A percentile compares a stretch with the other conserved stretches of the same genome.
Evolutionary conservation across 495 filamentous ascomycete genomes (phyloP).

Genomic region (Talaromyces thailandensis): DNA sequence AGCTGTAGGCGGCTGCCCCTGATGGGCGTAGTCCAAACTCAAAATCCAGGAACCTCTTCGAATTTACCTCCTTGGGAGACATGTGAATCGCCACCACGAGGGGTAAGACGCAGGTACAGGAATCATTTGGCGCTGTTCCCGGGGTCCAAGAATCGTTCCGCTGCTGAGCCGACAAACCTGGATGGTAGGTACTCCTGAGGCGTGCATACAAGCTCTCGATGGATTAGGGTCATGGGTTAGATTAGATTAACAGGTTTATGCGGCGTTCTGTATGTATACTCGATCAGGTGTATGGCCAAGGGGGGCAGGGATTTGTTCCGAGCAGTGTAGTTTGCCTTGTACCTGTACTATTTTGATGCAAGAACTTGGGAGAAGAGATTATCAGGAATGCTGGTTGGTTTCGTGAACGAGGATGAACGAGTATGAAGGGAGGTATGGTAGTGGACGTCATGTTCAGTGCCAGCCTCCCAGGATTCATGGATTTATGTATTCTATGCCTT

Average conservation of each 20-base stretch:
- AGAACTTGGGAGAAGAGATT: not conserved
- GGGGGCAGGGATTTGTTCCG: not conserved
- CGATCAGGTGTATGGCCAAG: not conserved
- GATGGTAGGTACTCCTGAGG: not conserved
- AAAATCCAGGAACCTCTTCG: not conserved
- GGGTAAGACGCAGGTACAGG: not conserved
- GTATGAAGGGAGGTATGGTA: not conserved
- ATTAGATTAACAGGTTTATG: not conserved
- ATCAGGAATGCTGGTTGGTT: not conserved
- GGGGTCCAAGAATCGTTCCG: not conserved
- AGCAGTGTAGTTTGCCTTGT: not conserved
- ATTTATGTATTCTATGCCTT: not conserved
- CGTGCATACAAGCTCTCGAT: not conserved
- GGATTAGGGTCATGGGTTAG: not conserved
- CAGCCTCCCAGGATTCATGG: not conserved
- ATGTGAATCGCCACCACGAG: not conserved
- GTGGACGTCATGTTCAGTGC: not conserved
- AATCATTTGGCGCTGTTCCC: not conserved
- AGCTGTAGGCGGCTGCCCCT: not conserved
- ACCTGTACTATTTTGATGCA: not conserved
- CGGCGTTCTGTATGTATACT: not conserved
- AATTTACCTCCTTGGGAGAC: not conserved
- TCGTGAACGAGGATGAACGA: not conserved
- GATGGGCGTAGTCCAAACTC: not conserved
- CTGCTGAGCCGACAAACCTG: not conserved